Percentiles rank a stretch among this genome's conserved stretches.
Evolutionary conservation across 164 flowering plant genomes (phyloP).

Genomic region (Cinnamomum chago): DNA sequence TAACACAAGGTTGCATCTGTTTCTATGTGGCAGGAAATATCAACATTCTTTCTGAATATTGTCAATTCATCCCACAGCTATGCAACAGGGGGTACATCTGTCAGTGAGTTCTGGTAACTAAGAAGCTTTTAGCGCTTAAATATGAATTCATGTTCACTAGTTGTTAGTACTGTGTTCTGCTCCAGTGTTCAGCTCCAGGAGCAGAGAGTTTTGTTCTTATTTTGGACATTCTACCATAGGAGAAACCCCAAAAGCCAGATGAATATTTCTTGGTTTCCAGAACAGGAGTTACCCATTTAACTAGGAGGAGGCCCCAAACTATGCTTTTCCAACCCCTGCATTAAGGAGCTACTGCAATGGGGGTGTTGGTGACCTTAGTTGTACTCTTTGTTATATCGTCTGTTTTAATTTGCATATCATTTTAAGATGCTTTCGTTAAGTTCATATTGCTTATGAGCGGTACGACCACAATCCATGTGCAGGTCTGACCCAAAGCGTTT

Average conservation of each 20-base stretch:
- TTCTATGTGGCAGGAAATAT: constrained; percentile 49
- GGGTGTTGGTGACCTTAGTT: not conserved
- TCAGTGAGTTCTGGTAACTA: constrained; percentile 69
- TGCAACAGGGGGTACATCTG: constrained; percentile 98
- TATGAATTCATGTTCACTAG: not conserved
- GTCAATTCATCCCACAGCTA: constrained; percentile 85
- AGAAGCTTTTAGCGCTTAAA: not conserved
- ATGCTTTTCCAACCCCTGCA: not conserved
- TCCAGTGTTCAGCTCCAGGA: not conserved
- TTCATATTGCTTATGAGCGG: no score
- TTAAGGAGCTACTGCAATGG: not conserved
- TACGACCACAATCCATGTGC: constrained; percentile 6
- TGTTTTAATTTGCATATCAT: not conserved
- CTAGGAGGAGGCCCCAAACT: not conserved
- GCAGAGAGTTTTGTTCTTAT: not conserved
- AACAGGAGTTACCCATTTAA: not conserved
- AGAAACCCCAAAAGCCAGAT: not conserved
- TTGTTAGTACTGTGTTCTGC: no score
- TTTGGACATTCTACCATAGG: not conserved
- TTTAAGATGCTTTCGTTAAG: constrained; percentile 1
- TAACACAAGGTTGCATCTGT: not conserved
- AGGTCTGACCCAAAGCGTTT: constrained; percentile 83
- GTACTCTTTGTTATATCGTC: not conserved
- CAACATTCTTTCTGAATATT: constrained; percentile 69
- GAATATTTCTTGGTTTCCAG: not conserved